phyloP scores from a whole-genome alignment of 176 grass and related monocot species.

The Lolium rigidum region DNA sequence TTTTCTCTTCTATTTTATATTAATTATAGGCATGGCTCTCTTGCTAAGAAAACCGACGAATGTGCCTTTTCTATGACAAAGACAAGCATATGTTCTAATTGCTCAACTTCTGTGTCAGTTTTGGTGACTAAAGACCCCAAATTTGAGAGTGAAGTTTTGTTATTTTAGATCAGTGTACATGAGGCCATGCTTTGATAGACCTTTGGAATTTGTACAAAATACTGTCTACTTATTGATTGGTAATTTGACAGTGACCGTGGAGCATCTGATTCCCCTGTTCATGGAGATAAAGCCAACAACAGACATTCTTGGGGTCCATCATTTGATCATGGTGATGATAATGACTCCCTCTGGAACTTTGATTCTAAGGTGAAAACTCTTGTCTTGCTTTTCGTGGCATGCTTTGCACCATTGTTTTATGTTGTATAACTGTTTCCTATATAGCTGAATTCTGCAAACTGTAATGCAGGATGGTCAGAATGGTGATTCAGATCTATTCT shows the following conservation, averaged over 20 bases:
- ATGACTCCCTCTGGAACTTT: constrained; percentile 89
- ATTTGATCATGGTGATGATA: constrained; percentile 86
- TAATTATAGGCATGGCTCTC: background rate
- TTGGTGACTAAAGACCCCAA: constrained; percentile 23
- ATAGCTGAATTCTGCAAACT: constrained; percentile 30
- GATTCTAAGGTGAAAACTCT: constrained; percentile 55
- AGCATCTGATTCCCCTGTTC: constrained; percentile 66
- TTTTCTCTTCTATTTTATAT: constrained; percentile 32
- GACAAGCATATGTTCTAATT: background rate
- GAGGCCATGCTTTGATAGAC: background rate
- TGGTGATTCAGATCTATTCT: constrained; percentile 85
- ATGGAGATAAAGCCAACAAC: constrained; percentile 58
- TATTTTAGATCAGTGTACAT: constrained; percentile 21
- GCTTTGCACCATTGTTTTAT: background rate
- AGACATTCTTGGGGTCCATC: constrained; percentile 74
- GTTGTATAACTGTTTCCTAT: constrained; percentile 20
- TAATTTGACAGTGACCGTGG: constrained; percentile 72
- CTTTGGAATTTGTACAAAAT: constrained; percentile 17
- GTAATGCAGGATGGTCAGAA: constrained; percentile 74
- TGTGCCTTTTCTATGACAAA: background rate
- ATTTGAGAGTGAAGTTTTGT: constrained; percentile 2
- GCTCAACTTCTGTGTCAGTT: background rate
- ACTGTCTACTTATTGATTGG: constrained; percentile 31
- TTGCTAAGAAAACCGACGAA: constrained; percentile 1
- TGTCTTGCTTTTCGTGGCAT: constrained; percentile 19